These are phyloP conservation scores for Penicillium egyptiacum DNA, from an alignment of 495 filamentous ascomycete species.

Conservation along the genomic window DNA sequence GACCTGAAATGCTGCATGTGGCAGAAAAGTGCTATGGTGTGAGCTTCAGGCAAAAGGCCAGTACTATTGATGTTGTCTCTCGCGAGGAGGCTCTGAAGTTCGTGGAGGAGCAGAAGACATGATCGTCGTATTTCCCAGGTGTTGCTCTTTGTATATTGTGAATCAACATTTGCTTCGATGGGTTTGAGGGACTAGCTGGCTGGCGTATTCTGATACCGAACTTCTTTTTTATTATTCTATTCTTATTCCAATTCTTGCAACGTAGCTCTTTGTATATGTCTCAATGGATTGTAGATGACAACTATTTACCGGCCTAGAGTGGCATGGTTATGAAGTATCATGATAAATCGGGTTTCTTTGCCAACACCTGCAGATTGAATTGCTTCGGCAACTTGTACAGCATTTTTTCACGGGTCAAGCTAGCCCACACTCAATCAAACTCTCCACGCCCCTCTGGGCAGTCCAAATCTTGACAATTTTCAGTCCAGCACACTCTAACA, in stretches of 20 bases:
- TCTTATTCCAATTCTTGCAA: neutral
- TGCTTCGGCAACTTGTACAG: neutral
- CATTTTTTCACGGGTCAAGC: neutral
- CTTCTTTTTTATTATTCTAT: slow-evolving; percentile 2
- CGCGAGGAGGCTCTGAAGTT: slow-evolving; percentile 88
- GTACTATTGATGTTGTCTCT: slow-evolving; percentile 83
- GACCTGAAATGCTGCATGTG: slow-evolving; percentile 92
- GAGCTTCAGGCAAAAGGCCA: slow-evolving; percentile 88
- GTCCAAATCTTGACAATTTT: slow-evolving; percentile 42
- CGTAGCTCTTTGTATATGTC: neutral
- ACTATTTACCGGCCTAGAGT: neutral
- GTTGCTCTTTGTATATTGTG: slow-evolving; percentile 20
- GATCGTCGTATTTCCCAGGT: slow-evolving; percentile 8
- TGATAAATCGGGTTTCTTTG: neutral
- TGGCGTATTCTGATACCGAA: slow-evolving; percentile 28
- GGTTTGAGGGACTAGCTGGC: slow-evolving; percentile 22
- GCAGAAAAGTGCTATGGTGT: slow-evolving; percentile 99
- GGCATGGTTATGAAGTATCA: neutral
- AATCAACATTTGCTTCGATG: slow-evolving; percentile 16
- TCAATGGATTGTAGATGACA: neutral
- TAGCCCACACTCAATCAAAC: slow-evolving; percentile 42
- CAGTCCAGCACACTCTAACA: slow-evolving; percentile 37
- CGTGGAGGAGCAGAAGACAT: slow-evolving; percentile 74
- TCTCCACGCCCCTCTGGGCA: slow-evolving; percentile 33
- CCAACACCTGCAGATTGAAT: neutral